Evolutionary conservation across 1,284 basidiomycete species (phyloP).

Genomic region (Fomitopsis pinicola): DNA sequence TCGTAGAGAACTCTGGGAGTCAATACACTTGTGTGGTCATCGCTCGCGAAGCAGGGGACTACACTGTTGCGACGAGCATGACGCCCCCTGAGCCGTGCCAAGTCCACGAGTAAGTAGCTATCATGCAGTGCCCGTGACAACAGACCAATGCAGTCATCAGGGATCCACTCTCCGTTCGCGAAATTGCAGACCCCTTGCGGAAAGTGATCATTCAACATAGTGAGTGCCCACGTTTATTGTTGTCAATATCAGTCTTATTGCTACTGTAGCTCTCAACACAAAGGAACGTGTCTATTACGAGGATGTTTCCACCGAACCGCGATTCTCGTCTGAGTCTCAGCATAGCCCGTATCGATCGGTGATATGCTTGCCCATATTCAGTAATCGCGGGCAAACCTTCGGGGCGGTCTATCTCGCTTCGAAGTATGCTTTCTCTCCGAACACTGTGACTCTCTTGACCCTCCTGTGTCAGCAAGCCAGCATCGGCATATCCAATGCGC

Average conservation of each 20-base stretch:
- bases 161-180: constrained; percentile 54
- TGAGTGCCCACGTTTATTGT: constrained; percentile 25
- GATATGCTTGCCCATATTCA: constrained; percentile 65
- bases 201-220: constrained; percentile 62
- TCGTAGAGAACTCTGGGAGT: constrained; percentile 56
- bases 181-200: constrained; percentile 55
- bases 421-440: constrained; percentile 57
- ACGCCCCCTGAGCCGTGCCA: constrained; percentile 53
- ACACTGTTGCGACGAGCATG: constrained; percentile 65
- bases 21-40: constrained; percentile 66
- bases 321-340: constrained; percentile 61
- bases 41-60: constrained; percentile 63
- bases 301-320: constrained; percentile 57
- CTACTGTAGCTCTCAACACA: constrained; percentile 51
- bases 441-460: constrained; percentile 56
- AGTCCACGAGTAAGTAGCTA: constrained; percentile 54
- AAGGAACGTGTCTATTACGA: constrained; percentile 57
- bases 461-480: constrained; percentile 70
- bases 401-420: constrained; percentile 49
- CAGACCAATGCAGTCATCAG: constrained; percentile 27
- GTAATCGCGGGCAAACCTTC: constrained; percentile 64
- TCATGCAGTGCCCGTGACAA: background rate
- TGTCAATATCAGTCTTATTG: background rate
- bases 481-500: constrained; percentile 65
- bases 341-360: constrained; percentile 56